These are phyloP conservation scores for Citrus mangshanensis DNA, from an alignment of 345 rosid species.

Conservation along the genomic window DNA sequence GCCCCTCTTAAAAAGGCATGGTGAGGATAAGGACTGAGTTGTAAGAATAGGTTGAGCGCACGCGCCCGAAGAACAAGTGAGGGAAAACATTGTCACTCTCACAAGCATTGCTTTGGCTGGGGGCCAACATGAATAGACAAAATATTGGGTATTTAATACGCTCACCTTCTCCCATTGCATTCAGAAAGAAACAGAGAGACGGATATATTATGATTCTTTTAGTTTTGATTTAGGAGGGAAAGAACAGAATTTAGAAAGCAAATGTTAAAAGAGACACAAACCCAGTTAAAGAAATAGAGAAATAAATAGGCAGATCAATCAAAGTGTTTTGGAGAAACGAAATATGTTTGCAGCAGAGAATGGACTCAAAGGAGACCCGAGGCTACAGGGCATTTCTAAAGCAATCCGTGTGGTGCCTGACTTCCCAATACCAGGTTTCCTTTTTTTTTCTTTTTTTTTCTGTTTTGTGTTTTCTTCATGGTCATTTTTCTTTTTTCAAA, in stretches of 20 bases:
- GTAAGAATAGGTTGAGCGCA: neutral
- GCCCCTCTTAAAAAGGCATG: too few species aligned
- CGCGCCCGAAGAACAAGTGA: slow-evolving; percentile 21
- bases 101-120: slow-evolving; percentile 35
- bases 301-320: neutral
- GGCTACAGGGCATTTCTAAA: slow-evolving; percentile 58
- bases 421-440: slow-evolving; percentile 68
- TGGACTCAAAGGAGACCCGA: slow-evolving; percentile 71
- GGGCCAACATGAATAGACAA: slow-evolving; percentile 54
- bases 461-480: neutral
- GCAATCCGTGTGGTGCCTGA: slow-evolving; percentile 72
- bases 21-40: neutral
- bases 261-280: neutral
- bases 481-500: too few species aligned
- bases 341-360: slow-evolving; percentile 74
- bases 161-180: slow-evolving; percentile 24
- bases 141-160: slow-evolving; percentile 32
- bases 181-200: slow-evolving; percentile 8
- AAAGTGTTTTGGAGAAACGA: neutral
- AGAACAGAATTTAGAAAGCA: neutral
- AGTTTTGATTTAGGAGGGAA: slow-evolving; percentile 23
- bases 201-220: slow-evolving; percentile 9
- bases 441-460: neutral
- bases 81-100: neutral
- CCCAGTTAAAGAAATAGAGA: neutral